A percentile compares a stretch with the other conserved stretches of the same genome.
phyloP scores from a whole-genome alignment of 495 filamentous ascomycete genomes.

The Thozetella sp. region DNA sequence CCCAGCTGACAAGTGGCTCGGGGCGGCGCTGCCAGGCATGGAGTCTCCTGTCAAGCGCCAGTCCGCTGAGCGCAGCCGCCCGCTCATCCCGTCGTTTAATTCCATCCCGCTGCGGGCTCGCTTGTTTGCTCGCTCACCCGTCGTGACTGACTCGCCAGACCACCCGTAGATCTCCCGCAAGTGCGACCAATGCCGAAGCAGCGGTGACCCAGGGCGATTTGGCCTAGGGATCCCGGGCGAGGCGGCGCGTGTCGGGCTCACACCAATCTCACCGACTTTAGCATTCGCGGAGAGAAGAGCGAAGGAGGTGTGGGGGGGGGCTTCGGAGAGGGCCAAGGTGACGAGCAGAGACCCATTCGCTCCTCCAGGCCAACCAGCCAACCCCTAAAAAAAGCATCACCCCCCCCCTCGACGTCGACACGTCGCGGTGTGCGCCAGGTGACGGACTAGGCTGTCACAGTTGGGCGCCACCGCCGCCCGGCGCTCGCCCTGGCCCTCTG shows the following conservation, averaged over 20 bases:
- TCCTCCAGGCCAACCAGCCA: too few species aligned
- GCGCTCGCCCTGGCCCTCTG: too few species aligned
- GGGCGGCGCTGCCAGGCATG: background rate
- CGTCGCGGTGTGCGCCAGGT: background rate
- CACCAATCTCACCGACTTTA: background rate
- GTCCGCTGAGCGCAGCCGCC: too few species aligned
- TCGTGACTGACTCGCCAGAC: background rate
- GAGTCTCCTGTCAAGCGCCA: background rate
- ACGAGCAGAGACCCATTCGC: too few species aligned
- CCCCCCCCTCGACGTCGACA: background rate
- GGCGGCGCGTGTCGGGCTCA: background rate
- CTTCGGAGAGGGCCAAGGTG: too few species aligned
- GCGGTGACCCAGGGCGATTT: background rate
- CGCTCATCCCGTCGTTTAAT: too few species aligned
- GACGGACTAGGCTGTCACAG: background rate
- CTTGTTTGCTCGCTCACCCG: background rate
- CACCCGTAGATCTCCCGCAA: background rate
- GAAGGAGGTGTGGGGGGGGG: too few species aligned
- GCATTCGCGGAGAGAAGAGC: too few species aligned
- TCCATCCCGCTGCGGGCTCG: too few species aligned
- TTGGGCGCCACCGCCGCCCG: background rate
- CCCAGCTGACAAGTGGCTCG: constrained; percentile 2
- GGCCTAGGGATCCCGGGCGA: background rate
- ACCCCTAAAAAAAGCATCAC: too few species aligned
- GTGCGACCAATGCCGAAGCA: background rate